Evolutionary conservation across 306 rosid genomes (phyloP), one percentile per base, ranked within the genome.

Genomic region (Senna siamea): DNA sequence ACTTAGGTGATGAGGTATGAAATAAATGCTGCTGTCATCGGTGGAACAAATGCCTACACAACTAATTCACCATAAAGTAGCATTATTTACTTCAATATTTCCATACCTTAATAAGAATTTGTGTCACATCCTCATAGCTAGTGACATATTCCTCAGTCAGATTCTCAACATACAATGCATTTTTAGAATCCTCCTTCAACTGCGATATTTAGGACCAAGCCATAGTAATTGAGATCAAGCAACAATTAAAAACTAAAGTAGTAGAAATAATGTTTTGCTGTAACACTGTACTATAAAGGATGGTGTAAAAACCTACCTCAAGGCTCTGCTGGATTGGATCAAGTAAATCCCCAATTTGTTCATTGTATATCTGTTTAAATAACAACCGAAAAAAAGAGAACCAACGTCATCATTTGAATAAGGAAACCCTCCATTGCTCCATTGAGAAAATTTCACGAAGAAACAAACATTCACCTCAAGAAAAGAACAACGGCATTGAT

Each of bases 401-500:
- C 14, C 13, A 62, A 58, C 1, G 6, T 88, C 77, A 86, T 75
- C 26, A 62, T 26, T 74, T 6, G 38, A 65, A n/a, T n/a, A 38
- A 79, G 48, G n/a, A 80, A 73, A 48, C 11, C 28, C 4, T 2
- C 62, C 69, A 7, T 47, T 41, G 48, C 32, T 22, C 32, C 57
- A 48, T 13, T 22, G 19, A 32, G 59, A 32, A n/a, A 44, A 48
- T 37, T 19, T 35, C 15, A 65, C 61, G 41, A 17, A 37, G 18
- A 57, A 44, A 32, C 5, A 55, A 15, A 53, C 37, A 12, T 26
- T 41, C 79, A 90, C 99, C 99, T 94, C 99, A 37, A 94, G 83
- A 74, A 94, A 94, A 78, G 93, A 89, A 78, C 99, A 94, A 41
- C 97, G 97, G 54, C 92, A 92, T 76, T 94, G 99, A 79, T 85